phyloP scores from a whole-genome alignment of 345 rosid species.

The Eucalyptus cloeziana region DNA sequence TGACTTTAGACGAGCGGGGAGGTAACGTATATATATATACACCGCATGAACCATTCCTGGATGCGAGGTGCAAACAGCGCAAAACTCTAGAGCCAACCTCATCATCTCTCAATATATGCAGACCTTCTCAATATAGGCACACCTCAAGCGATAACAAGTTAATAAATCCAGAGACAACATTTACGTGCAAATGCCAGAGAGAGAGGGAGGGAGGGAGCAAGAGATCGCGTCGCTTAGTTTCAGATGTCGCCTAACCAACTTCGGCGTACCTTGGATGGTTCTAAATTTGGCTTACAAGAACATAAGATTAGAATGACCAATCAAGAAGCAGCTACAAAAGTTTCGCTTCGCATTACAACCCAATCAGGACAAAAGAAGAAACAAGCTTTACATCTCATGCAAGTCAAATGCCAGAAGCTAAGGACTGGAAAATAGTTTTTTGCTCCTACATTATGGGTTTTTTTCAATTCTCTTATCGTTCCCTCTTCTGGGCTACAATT shows the following conservation, averaged over 20 bases:
- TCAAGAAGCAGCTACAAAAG: not conserved
- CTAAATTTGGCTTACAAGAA: not conserved
- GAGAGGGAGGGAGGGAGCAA: not conserved
- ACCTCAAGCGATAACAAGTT: not conserved
- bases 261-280: not conserved
- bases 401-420: not conserved
- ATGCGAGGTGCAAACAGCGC: not conserved
- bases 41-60: not conserved
- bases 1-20: not conserved
- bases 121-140: not conserved
- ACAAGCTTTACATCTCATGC: constrained; percentile 15
- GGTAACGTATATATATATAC: no score
- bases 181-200: not conserved
- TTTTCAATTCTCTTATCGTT: not conserved
- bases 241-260: not conserved
- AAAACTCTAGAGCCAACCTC: not conserved
- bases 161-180: accelerated
- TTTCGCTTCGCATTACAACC: not conserved
- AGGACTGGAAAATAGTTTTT: constrained; percentile 1
- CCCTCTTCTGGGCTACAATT: constrained; percentile 1
- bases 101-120: not conserved
- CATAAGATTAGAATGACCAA: not conserved
- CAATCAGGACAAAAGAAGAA: not conserved
- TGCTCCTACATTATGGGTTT: not conserved
- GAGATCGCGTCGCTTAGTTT: not conserved